Conservation (phyloP, 306 rosid species). For the Vigna nakashimae region DNA sequence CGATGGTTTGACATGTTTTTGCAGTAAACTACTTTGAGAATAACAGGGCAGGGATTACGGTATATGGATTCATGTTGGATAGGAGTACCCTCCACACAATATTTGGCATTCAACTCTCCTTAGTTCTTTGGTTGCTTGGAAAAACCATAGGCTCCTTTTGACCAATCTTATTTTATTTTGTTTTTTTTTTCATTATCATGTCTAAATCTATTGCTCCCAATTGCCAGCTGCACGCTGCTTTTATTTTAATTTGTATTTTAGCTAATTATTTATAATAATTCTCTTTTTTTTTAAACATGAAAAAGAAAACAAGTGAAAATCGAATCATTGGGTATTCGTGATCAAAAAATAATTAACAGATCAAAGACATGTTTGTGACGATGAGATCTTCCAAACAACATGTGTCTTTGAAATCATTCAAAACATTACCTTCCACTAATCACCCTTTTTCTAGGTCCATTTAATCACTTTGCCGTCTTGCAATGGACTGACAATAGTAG, state of each 20-base stretch:
- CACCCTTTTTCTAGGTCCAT: no score
- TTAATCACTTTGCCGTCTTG: no score
- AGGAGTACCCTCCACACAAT: conserved; percentile 80
- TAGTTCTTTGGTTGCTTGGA: conserved; percentile 90
- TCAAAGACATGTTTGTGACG: no score
- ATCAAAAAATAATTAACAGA: neutral
- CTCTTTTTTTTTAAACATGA: neutral
- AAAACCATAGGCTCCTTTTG: conserved; percentile 73
- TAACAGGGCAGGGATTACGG: conserved; percentile 84
- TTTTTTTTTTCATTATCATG: conserved; percentile 13
- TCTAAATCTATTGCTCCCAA: neutral
- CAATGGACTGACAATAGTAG: no score
- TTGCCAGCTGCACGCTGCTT: neutral
- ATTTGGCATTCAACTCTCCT: conserved; percentile 76
- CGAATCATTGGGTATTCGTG: neutral
- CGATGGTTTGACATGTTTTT: neutral
- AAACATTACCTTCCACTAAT: no score
- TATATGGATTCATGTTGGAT: conserved; percentile 81
- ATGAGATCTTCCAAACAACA: no score
- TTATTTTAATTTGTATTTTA: neutral
- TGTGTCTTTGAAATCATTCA: no score
- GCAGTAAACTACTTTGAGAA: conserved; percentile 91
- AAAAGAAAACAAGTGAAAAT: neutral
- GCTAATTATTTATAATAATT: neutral
- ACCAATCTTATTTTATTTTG: conserved; percentile 29